Evolutionary conservation across 192 early-diverging fungal species (phyloP), one percentile per base, ranked within the genome.

Genomic region (Umbelopsis sp.): DNA sequence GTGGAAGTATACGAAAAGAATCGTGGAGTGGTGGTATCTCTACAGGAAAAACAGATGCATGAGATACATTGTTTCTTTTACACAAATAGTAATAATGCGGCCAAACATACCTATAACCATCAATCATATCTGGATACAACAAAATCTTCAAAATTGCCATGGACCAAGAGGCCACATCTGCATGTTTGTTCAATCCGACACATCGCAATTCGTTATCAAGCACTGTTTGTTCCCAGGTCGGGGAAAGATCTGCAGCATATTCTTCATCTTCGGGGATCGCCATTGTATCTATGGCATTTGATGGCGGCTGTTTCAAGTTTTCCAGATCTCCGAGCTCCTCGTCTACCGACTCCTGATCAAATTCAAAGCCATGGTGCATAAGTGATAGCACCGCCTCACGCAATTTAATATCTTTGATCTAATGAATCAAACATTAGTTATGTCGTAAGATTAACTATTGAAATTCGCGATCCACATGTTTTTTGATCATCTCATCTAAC

Each of bases 1-100:
- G 84, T 86, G 13, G 85, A 75, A 11, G 90, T 91, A 74, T 89
- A 91, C 1, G 86, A 89, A 70, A 91, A 89, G 82, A 91, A 90
- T n/a, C 87, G 75, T 21, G 80, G 79, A 0, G 78, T 67, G 18
- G 2, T 23, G 6, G 69, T 27, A 4, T 69, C 15, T 66, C 23
- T 22, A 4, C 6, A 15, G 30, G 33, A 46, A 16, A 10, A 15
- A 61, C 13, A 4, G 27, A 35, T 35, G 3, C 18, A 25, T 61
- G 33, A n/a, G 23, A 25, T 25, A 53, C 11, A 25, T 2, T n/a
- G 6, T 12, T 23, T 23, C 51, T n/a, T 7, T 20, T 18, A 2
- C 51, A 23, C 23, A 23, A n/a, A 3, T 3, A 0, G 2, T 23
- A 2, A 20, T 21, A 1, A 10, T 16, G 2, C 27, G 37, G 37